Percentiles rank a stretch among this genome's conserved stretches.
Conservation (phyloP, 108 stramenopile genomes). For the Cyclotella distinguenda region DNA sequence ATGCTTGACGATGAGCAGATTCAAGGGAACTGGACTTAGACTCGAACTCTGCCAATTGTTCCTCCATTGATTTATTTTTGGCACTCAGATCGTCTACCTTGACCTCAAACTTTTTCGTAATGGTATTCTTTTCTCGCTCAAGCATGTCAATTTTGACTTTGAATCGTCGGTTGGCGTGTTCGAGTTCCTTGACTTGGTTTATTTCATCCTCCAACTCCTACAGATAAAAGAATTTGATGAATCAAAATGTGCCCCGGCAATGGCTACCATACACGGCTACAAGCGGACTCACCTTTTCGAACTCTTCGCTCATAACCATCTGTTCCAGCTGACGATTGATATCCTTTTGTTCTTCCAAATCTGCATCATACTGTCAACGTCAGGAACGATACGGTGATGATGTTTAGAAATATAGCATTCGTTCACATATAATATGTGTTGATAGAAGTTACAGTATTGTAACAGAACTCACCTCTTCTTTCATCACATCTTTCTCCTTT, state of each 20-base stretch:
- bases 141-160: slow-evolving; percentile 52
- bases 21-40: slow-evolving; percentile 22
- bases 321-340: slow-evolving; percentile 48
- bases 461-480: slow-evolving; percentile 19
- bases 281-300: slow-evolving; percentile 40
- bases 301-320: slow-evolving; percentile 51
- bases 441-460: no score
- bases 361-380: slow-evolving; percentile 37
- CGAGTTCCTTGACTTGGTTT: slow-evolving; percentile 47
- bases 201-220: slow-evolving; percentile 46
- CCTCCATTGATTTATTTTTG: slow-evolving; percentile 33
- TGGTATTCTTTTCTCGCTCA: slow-evolving; percentile 35
- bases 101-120: slow-evolving; percentile 33
- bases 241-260: no score
- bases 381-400: neutral
- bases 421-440: neutral
- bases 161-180: slow-evolving; percentile 45
- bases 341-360: slow-evolving; percentile 48
- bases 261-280: no score
- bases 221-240: neutral
- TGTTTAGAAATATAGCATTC: neutral
- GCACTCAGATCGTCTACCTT: slow-evolving; percentile 38
- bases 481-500: slow-evolving; percentile 37
- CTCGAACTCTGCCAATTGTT: slow-evolving; percentile 33
- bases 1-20: slow-evolving; percentile 16